Conservation (phyloP, 108 stramenopile genomes). For the Epithemia pelagica region DNA sequence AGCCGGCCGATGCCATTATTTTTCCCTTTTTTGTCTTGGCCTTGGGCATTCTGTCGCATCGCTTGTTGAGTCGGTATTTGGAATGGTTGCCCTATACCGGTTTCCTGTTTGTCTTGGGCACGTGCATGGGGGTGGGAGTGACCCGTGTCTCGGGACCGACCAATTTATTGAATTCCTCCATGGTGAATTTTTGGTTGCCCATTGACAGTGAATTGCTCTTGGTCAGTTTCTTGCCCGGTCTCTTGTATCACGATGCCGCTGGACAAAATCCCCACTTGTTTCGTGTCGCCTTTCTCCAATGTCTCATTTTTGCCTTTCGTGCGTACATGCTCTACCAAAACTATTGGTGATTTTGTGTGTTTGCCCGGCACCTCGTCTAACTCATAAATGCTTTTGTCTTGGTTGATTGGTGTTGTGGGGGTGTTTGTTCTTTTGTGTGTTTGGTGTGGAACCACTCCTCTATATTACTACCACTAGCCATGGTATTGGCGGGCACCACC, state of each 20-base stretch:
- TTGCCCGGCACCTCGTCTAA: not conserved
- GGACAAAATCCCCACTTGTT: conserved; percentile 69
- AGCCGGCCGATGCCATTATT: conserved; percentile 41
- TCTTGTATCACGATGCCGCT: conserved; percentile 78
- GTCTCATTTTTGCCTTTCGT: conserved; percentile 83
- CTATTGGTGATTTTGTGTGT: not conserved
- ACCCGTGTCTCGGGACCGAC: not conserved
- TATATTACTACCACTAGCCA: not conserved
- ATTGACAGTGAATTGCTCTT: conserved; percentile 76
- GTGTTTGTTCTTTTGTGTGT: not conserved
- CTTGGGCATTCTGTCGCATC: conserved; percentile 39
- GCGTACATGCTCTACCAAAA: too few species aligned
- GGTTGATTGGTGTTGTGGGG: not conserved
- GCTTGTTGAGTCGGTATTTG: conserved; percentile 30
- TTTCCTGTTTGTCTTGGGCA: conserved; percentile 67
- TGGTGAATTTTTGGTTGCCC: conserved; percentile 42
- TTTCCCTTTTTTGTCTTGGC: conserved; percentile 45
- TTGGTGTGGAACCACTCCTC: not conserved
- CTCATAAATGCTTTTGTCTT: not conserved
- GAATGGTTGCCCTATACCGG: conserved; percentile 61
- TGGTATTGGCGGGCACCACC: conserved; percentile 52
- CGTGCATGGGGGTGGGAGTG: conserved; percentile 32
- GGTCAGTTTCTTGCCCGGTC: conserved; percentile 79
- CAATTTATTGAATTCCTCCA: conserved; percentile 27
- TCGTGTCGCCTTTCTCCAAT: conserved; percentile 33